These are phyloP conservation scores for Filobasidium uniguttulatum DNA, from an alignment of 1,284 basidiomycete genomes.

Conservation along the genomic window DNA sequence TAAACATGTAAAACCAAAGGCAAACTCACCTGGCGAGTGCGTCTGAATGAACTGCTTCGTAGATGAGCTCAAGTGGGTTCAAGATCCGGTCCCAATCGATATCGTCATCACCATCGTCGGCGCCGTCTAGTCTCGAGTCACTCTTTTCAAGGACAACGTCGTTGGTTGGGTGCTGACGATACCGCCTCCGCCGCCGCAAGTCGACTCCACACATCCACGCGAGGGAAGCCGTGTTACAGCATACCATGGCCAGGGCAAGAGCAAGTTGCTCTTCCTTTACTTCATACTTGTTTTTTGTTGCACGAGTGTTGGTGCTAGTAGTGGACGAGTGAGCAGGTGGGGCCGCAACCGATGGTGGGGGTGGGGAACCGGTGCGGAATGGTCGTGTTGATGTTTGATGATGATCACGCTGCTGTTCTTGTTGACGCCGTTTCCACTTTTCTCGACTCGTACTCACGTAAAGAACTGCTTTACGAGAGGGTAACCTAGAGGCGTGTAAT, in stretches of 20 bases:
- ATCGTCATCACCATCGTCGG: not conserved
- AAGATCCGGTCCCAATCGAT: not conserved
- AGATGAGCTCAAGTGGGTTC: slow-evolving; percentile 3
- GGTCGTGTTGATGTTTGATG: not conserved
- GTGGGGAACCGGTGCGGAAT: too few relatives aligned
- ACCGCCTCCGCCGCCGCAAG: too few relatives aligned
- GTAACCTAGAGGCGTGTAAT: too few relatives aligned
- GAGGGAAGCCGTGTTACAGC: slow-evolving; percentile 4
- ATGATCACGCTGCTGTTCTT: not conserved
- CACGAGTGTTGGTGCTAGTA: not conserved
- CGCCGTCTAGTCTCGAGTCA: not conserved
- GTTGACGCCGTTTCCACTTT: slow-evolving; percentile 12
- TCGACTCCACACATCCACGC: slow-evolving; percentile 3
- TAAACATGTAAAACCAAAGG: not conserved
- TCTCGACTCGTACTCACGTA: slow-evolving; percentile 11
- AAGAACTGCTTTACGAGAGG: slow-evolving; percentile 5
- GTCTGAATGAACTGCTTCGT: not conserved
- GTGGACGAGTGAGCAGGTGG: not conserved
- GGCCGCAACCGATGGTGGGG: not conserved
- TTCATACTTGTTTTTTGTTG: slow-evolving; percentile 7
- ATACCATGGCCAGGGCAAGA: slow-evolving; percentile 8
- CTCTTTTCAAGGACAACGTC: too few relatives aligned
- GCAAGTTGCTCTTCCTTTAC: slow-evolving; percentile 11
- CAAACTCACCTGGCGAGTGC: slow-evolving; percentile 5
- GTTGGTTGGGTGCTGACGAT: too few relatives aligned